Evolutionary conservation across 495 filamentous ascomycete genomes (phyloP), one percentile per base, ranked within the genome.

Genomic region (Annulohypoxylon maeteangense): DNA sequence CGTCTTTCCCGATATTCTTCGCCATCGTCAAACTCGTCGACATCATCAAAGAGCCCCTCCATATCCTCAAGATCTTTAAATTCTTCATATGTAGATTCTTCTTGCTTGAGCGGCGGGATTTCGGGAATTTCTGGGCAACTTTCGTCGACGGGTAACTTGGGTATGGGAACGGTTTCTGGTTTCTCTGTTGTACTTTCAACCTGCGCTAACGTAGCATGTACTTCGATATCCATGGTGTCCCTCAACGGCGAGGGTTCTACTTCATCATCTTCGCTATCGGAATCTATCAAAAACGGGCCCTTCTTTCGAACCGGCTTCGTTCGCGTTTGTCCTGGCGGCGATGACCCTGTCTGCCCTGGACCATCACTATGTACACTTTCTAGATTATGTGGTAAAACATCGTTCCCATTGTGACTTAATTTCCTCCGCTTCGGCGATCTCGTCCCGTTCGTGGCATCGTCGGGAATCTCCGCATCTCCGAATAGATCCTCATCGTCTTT

Each of bases 201-300:
- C 38, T 58, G 20, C 1, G 40, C 7, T 32, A 22, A 1, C 16
- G 65, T 18, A 34, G 11, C 8, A 27, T n/a, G n/a, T 8, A 22
- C 4, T 44, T 60, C 63, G 16, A 27, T 56, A 25, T 61, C 42
- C 70, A 59, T 27, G 14, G 16, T 58, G 23, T 51, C n/a, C 38
- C 22, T 45, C 11, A 23, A 48, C 50, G 55, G 47, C 16, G 58
- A 42, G 36, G 14, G 62, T 63, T 66, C 27, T 7, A 38, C 64
- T 44, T 60, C 66, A 23, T 89, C 87, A 22, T 87, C 83, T 72
- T 90, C 89, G 58, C 86, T 89, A 70, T 92, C 90, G 0, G 90
- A 92, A 56, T 91, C 87, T 48, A 91, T 87, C 47, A 90, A 76
- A 59, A 92, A 92, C 0, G 89, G 90, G 4, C 85, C 86, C 63